A percentile compares a stretch with the other conserved stretches of the same genome.
These are phyloP conservation scores for Kentomonas sorsogonicus DNA, from an alignment of 208 protist species.

Conservation along the genomic window DNA sequence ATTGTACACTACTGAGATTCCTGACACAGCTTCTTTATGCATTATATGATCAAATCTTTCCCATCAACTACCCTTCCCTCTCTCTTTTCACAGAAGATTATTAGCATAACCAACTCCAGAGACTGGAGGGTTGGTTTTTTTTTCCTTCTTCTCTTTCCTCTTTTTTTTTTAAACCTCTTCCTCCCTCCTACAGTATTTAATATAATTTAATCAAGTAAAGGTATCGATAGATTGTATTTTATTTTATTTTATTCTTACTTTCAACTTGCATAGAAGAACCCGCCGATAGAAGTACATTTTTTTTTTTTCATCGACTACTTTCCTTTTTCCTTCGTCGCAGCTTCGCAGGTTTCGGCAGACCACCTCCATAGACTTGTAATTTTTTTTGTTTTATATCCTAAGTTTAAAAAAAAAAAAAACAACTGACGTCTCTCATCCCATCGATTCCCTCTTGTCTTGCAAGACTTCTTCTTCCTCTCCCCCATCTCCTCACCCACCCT, in stretches of 20 bases:
- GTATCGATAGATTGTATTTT: not conserved
- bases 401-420: not conserved
- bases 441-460: too few species aligned
- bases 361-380: not conserved
- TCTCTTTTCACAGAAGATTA: too few species aligned
- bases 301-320: slow-evolving; percentile 10
- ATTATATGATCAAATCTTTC: too few species aligned
- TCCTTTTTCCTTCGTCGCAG: not conserved
- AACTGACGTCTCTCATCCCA: too few species aligned
- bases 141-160: not conserved
- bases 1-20: too few species aligned
- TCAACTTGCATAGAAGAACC: not conserved
- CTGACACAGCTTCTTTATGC: too few species aligned
- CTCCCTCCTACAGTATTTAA: not conserved
- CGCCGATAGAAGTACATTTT: not conserved
- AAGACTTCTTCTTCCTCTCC: too few species aligned
- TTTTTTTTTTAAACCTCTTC: not conserved
- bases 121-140: too few species aligned
- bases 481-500: too few species aligned
- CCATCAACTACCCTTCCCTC: not conserved
- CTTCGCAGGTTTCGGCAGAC: not conserved
- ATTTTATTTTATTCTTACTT: slow-evolving; percentile 8
- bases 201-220: slow-evolving; percentile 2
- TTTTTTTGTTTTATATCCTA: slow-evolving; percentile 6
- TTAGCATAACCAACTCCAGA: too few species aligned